Percentiles rank a stretch among this genome's conserved stretches.
phyloP scores from a whole-genome alignment of 371 early-diverging fungal genomes.

The Actinomucor elegans region DNA sequence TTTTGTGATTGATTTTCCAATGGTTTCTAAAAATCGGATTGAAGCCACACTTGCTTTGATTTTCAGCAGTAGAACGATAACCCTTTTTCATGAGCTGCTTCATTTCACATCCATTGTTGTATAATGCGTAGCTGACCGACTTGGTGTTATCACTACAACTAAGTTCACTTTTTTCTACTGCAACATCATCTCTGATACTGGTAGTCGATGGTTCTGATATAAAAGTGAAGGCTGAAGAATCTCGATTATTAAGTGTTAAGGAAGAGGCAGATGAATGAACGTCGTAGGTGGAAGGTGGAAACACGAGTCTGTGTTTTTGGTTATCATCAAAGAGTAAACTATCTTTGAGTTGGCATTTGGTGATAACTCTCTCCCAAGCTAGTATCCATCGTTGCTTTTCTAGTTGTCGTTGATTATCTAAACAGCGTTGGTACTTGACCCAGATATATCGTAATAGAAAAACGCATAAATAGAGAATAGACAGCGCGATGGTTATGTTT shows the following conservation, averaged over 20 bases:
- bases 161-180: not conserved
- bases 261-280: not conserved
- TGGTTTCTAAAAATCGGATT: too few species aligned
- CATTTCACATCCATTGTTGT: not conserved
- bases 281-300: not conserved
- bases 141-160: too few species aligned
- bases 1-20: not conserved
- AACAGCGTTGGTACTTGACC: not conserved
- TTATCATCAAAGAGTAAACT: too few species aligned
- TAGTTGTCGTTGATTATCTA: not conserved
- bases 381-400: constrained; percentile 6
- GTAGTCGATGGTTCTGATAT: too few species aligned
- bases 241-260: not conserved
- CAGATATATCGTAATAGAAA: not conserved
- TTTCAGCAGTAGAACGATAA: too few species aligned
- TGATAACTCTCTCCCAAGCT: constrained; percentile 2
- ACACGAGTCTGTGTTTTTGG: not conserved
- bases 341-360: not conserved
- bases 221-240: too few species aligned
- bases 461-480: not conserved
- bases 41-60: too few species aligned
- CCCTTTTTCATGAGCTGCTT: too few species aligned
- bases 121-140: too few species aligned
- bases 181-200: not conserved
- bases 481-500: not conserved